Conservation (phyloP, 1,139 yeast species). For the Arxiozyma slooffiae region DNA sequence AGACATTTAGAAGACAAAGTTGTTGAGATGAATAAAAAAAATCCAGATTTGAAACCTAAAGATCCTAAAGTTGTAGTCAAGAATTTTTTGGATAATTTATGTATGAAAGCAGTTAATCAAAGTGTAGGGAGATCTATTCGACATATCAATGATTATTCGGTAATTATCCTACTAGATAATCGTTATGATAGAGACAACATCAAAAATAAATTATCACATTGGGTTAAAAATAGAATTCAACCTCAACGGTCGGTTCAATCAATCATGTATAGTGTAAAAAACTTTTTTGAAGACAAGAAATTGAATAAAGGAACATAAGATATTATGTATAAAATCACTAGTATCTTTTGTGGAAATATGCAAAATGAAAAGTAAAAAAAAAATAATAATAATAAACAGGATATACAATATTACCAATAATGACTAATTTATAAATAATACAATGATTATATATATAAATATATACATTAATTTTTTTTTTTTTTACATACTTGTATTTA, state of each 20-base stretch:
- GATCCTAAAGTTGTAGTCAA: constrained; percentile 28
- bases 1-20: constrained; percentile 49
- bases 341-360: too few relatives aligned
- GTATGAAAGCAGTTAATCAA: constrained; percentile 90
- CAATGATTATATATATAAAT: neutral
- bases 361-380: too few relatives aligned
- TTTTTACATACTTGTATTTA: neutral
- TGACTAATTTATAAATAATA: neutral
- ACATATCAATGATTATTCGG: constrained; percentile 71
- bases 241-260: constrained; percentile 10
- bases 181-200: constrained; percentile 46
- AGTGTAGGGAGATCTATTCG: constrained; percentile 89
- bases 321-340: too few relatives aligned
- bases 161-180: constrained; percentile 59
- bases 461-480: neutral
- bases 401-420: neutral
- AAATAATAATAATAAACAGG: neutral
- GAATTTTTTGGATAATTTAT: constrained; percentile 66
- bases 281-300: constrained; percentile 15
- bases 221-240: constrained; percentile 52
- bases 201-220: constrained; percentile 56
- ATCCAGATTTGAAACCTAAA: constrained; percentile 7
- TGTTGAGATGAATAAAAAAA: constrained; percentile 18
- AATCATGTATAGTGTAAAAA: constrained; percentile 15
- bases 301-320: constrained; percentile 1